Base-by-base conservation (phyloP, 495 filamentous ascomycete species). In the Mytilinidion resinicola region DNA sequence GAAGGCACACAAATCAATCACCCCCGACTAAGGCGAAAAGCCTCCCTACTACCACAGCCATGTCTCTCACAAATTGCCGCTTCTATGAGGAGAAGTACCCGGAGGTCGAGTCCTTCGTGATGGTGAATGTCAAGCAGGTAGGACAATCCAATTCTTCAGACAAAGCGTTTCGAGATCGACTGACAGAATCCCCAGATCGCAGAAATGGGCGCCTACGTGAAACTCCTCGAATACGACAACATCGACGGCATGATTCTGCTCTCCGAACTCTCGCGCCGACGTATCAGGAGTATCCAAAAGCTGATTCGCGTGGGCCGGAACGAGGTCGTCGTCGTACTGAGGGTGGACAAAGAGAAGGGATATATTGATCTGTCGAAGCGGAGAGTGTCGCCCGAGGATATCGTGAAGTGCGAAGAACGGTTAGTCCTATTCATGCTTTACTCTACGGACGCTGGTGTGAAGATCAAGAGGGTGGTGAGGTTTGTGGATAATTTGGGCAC, bases 221-320 rank as follows among this genome's bases (percentile, higher is more conserved):
- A 98, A 77, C 85, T 98, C 30, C 85, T 98, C 65, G 93, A 98
- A 77, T 98, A 98, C 74, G 93, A 97, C 73, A 95, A 96, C 77
- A 98, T 98, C 74, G 93, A 98, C 72, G 93, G 93, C 78, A 98
- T 98, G 93, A 98, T 98, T 62, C 80, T 98, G 49, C 87, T 98
- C 60, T 93, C 88, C 65, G 93, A 98, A 72, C 82, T 98, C 49
- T 97, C 95, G 25, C 82, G 93, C 74, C 85, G 93, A 75, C 92
- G 93, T 81, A 98, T 98, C 67, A 79, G 93, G 75, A 90, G 85
- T 82, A 98, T 98, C 69, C 93, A 98, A 73, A 98, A 98, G 79
- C 84, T 98, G 50, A 98, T 98, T 69, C 87, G 93, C 48, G 95
- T 98, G 57, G 93, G 95, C 25, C 84, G 93, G 56, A 98, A 98